Evolutionary conservation across 2,329 filamentous ascomycete species (phyloP).

Genomic region (Penicillium italicum): DNA sequence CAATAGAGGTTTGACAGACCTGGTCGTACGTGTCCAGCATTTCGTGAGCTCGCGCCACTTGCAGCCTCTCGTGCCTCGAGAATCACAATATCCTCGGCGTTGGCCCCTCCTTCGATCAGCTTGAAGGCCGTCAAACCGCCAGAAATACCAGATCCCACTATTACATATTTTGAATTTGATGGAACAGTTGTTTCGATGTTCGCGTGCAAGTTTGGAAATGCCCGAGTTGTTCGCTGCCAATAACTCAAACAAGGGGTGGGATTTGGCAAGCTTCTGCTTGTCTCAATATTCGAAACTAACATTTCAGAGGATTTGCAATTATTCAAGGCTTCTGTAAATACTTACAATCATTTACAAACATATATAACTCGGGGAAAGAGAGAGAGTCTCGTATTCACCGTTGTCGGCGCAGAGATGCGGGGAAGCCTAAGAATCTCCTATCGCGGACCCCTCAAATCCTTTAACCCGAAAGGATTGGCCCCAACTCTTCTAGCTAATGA

Average conservation of each 20-base stretch:
- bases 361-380: not conserved
- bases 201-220: slow-evolving; percentile 15
- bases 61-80: slow-evolving; percentile 24
- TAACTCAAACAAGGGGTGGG: slow-evolving; percentile 36
- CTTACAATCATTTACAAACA: no score
- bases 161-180: slow-evolving; percentile 10
- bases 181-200: slow-evolving; percentile 9
- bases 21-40: slow-evolving; percentile 25
- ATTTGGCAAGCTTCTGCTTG: slow-evolving; percentile 23
- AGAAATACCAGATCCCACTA: slow-evolving; percentile 22
- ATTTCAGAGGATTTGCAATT: not conserved
- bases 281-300: not conserved
- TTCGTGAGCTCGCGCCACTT: slow-evolving; percentile 24
- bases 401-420: not conserved
- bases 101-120: slow-evolving; percentile 15
- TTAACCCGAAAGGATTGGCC: not conserved
- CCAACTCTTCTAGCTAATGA: no score
- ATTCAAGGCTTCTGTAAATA: not conserved
- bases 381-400: not conserved
- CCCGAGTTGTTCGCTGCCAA: slow-evolving; percentile 26
- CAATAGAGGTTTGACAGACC: slow-evolving; percentile 7
- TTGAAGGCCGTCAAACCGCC: slow-evolving; percentile 20
- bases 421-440: not conserved
- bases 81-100: slow-evolving; percentile 18
- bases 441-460: not conserved